These are phyloP conservation scores for Wickerhamiella siamensis DNA, from an alignment of 805 yeast genomes.

Conservation along the genomic window DNA sequence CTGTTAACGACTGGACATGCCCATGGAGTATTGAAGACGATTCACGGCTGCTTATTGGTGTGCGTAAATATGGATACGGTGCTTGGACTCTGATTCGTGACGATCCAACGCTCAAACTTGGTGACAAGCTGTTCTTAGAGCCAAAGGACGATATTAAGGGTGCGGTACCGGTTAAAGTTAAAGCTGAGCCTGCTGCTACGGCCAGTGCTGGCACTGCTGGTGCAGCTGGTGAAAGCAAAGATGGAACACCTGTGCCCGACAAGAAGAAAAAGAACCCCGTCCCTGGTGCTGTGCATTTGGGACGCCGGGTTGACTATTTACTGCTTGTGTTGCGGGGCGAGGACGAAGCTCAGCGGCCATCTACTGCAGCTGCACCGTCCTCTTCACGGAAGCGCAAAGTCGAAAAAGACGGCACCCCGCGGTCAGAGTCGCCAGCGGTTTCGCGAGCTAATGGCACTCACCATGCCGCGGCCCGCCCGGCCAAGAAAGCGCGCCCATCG, in stretches of 20 bases:
- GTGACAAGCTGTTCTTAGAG: conserved; percentile 62
- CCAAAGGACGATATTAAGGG: conserved; percentile 19
- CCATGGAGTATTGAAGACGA: conserved; percentile 77
- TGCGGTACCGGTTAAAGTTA: conserved; percentile 5
- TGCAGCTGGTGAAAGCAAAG: not conserved
- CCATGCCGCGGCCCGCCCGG: conserved; percentile 8
- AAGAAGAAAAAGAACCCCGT: conserved; percentile 22
- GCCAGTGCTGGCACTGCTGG: not conserved
- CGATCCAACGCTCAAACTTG: conserved; percentile 79
- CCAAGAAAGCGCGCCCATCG: conserved; percentile 10
- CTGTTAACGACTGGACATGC: conserved; percentile 83
- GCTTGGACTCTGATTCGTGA: conserved; percentile 91
- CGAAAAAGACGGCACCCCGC: conserved; percentile 17
- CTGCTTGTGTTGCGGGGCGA: conserved; percentile 55
- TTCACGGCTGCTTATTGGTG: conserved; percentile 74
- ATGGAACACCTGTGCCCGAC: conserved; percentile 2
- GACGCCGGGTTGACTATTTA: conserved; percentile 81
- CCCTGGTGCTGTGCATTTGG: conserved; percentile 86
- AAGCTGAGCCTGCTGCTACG: not conserved
- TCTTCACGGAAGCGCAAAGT: conserved; percentile 6
- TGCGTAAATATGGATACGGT: conserved; percentile 87
- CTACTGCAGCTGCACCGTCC: not conserved
- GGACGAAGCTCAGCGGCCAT: conserved; percentile 16
- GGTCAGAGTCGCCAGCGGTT: conserved; percentile 2
- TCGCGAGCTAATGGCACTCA: conserved; percentile 4